These are phyloP conservation scores for Ceratocystis lukuohia DNA, from an alignment of 2,329 filamentous ascomycete species.

Conservation along the genomic window DNA sequence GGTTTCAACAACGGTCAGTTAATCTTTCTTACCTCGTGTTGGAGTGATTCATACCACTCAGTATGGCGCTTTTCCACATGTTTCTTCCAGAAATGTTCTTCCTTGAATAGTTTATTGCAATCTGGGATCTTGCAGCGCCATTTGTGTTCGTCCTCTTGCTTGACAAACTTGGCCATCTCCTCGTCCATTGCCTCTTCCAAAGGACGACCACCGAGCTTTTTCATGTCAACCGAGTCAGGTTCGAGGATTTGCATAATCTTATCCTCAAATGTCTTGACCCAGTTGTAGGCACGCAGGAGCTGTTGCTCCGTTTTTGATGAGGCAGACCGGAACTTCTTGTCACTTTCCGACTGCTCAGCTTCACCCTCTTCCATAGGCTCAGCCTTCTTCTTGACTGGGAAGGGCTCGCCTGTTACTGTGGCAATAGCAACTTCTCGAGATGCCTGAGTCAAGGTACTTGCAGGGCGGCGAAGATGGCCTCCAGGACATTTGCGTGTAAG, in stretches of 20 bases:
- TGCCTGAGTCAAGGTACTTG: conserved; percentile 68
- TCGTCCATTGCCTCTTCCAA: conserved; percentile 77
- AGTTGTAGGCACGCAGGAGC: conserved; percentile 88
- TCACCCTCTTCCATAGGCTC: conserved; percentile 50
- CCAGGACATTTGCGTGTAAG: conserved; percentile 90
- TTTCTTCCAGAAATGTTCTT: conserved; percentile 93
- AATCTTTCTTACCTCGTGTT: conserved; percentile 58
- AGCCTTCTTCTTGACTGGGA: conserved; percentile 68
- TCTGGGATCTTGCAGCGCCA: conserved; percentile 94
- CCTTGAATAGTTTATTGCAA: conserved; percentile 94
- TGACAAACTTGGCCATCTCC: conserved; percentile 75
- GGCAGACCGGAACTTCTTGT: conserved; percentile 59
- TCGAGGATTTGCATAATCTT: conserved; percentile 89
- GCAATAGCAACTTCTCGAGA: conserved; percentile 77
- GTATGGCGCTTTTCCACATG: conserved; percentile 91
- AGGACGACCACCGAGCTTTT: conserved; percentile 79
- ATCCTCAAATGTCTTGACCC: conserved; percentile 97
- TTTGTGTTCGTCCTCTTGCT: conserved; percentile 95
- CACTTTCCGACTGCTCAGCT: conserved; percentile 33
- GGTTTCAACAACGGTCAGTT: neutral
- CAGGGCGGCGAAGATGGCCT: conserved; percentile 85
- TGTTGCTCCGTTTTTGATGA: conserved; percentile 76
- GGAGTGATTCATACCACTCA: conserved; percentile 71
- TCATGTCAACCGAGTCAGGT: conserved; percentile 72
- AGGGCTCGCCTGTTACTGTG: conserved; percentile 68